These are phyloP conservation scores for Leishmania mexicana DNA, from an alignment of 208 protist genomes.

Conservation along the genomic window DNA sequence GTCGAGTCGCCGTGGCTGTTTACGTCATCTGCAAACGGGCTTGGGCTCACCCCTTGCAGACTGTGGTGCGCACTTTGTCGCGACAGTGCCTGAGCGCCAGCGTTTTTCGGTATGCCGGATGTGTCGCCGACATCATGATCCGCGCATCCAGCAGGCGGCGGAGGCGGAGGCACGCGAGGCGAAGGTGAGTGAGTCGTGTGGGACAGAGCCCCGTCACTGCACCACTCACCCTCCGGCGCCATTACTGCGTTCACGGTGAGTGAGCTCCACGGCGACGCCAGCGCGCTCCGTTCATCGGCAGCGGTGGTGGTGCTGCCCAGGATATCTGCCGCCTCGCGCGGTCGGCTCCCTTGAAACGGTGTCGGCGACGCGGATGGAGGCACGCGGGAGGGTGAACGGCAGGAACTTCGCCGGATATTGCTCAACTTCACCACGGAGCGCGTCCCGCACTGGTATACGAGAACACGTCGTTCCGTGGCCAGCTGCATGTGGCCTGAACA, in stretches of 20 bases:
- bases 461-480: conserved; percentile 14
- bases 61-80: not conserved
- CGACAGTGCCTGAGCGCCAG: not conserved
- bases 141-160: not conserved
- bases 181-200: not conserved
- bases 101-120: too few relatives aligned
- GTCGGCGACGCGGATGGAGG: not conserved
- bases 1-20: not conserved
- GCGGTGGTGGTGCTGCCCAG: not conserved
- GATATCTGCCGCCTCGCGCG: not conserved
- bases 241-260: not conserved
- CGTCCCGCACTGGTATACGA: conserved; percentile 24
- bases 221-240: not conserved
- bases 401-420: conserved; percentile 1
- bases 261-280: conserved; percentile 7
- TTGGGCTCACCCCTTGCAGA: conserved; percentile 6
- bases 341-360: not conserved
- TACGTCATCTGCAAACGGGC: not conserved
- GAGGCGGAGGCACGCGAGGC: not conserved
- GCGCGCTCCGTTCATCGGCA: not conserved
- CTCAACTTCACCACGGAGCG: conserved; percentile 22
- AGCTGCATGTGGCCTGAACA: not conserved
- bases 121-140: not conserved
- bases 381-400: not conserved
- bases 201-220: not conserved